Evolutionary conservation across 768 basidiomycete genomes (phyloP).

Genomic region (Suillus plorans): DNA sequence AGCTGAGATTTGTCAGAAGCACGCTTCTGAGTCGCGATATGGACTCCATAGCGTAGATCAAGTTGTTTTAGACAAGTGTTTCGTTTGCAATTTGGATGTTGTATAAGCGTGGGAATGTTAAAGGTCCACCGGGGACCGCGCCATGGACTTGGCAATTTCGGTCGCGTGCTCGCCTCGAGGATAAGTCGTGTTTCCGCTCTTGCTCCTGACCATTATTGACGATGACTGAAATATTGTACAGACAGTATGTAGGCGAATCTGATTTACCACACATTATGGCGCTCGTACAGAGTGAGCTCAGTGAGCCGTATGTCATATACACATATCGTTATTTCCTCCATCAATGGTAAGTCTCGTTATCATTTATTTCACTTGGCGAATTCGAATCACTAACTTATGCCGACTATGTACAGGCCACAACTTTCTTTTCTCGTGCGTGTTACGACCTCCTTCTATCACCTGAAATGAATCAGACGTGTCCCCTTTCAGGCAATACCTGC

Average conservation of each 20-base stretch:
- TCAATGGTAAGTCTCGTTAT: slow-evolving; percentile 71
- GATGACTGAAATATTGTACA: slow-evolving; percentile 53
- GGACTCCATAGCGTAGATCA: slow-evolving; percentile 49
- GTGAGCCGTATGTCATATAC: slow-evolving; percentile 95
- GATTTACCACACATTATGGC: slow-evolving; percentile 84
- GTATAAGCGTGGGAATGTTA: slow-evolving; percentile 7
- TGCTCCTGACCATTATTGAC: slow-evolving; percentile 8
- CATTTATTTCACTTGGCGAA: slow-evolving; percentile 8
- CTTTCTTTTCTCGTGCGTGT: slow-evolving; percentile 70
- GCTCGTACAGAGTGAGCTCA: slow-evolving; percentile 88
- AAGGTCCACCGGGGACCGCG: slow-evolving; percentile 8
- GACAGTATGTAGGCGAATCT: slow-evolving; percentile 71
- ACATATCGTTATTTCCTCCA: slow-evolving; percentile 97
- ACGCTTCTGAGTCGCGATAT: slow-evolving; percentile 55
- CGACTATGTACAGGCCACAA: slow-evolving; percentile 65
- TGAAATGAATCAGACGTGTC: background rate
- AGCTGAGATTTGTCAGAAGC: slow-evolving; percentile 47
- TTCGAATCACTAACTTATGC: background rate
- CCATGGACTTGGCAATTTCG: slow-evolving; percentile 4
- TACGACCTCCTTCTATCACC: background rate
- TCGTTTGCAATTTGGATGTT: background rate
- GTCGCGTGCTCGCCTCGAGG: slow-evolving; percentile 3
- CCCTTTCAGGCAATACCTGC: slow-evolving; percentile 25
- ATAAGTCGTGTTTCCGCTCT: slow-evolving; percentile 6
- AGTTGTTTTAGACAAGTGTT: background rate